Conservation (phyloP, 2,329 filamentous ascomycete genomes). For the Sporothrix globosa region DNA sequence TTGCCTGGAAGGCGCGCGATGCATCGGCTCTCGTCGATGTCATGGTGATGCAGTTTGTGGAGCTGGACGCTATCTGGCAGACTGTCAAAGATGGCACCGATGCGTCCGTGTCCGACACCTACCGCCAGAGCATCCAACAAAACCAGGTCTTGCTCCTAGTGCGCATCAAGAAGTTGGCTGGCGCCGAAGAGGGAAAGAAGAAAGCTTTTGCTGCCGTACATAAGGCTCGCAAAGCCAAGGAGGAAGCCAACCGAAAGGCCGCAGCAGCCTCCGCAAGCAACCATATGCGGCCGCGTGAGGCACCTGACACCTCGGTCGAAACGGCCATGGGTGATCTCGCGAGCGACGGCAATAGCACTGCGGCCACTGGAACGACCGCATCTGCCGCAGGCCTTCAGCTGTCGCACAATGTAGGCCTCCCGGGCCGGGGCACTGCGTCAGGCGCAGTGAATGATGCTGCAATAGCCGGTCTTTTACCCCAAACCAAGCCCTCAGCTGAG, state of each 20-base stretch:
- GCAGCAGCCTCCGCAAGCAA: slow-evolving; percentile 48
- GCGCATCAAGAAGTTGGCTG: slow-evolving; percentile 76
- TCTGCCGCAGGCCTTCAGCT: neutral
- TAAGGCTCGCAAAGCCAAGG: slow-evolving; percentile 67
- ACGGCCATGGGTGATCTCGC: slow-evolving; percentile 47
- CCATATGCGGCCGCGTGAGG: slow-evolving; percentile 71
- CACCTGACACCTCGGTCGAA: slow-evolving; percentile 50
- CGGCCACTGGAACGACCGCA: neutral
- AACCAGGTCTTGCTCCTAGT: slow-evolving; percentile 80
- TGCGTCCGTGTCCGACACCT: slow-evolving; percentile 73
- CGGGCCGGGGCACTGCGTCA: neutral
- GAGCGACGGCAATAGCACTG: neutral
- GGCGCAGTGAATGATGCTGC: slow-evolving; percentile 25
- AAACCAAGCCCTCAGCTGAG: slow-evolving; percentile 21
- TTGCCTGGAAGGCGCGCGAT: slow-evolving; percentile 81
- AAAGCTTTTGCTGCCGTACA: slow-evolving; percentile 75
- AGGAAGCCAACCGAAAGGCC: slow-evolving; percentile 62
- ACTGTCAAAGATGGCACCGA: slow-evolving; percentile 78
- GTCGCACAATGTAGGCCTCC: neutral
- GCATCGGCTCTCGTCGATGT: slow-evolving; percentile 77
- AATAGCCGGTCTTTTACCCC: slow-evolving; percentile 27
- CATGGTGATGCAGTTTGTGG: slow-evolving; percentile 85
- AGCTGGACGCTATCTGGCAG: slow-evolving; percentile 81
- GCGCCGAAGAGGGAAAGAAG: slow-evolving; percentile 69
- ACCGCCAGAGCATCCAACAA: slow-evolving; percentile 76